Evolutionary conservation across 768 basidiomycete genomes (phyloP).

Genomic region (Kwoniella sp.): DNA sequence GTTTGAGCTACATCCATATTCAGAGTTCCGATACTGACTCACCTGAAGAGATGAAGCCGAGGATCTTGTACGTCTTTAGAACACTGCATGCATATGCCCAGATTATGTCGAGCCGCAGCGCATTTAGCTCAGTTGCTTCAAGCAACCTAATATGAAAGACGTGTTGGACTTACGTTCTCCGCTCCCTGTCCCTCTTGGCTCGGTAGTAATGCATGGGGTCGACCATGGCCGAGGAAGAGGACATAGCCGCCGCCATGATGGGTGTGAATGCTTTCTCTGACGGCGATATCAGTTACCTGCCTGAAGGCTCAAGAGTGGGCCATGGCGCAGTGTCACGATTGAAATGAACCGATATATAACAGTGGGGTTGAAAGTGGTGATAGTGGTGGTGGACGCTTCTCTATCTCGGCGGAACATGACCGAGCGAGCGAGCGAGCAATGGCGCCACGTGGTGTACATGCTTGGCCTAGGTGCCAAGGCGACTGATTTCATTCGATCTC

Average conservation of each 20-base stretch:
- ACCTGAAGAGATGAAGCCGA: constrained; percentile 97
- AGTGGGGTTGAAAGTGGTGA: too few relatives aligned
- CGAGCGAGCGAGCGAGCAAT: neutral
- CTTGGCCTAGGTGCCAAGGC: too few relatives aligned
- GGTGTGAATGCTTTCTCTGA: neutral
- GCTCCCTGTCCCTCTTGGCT: constrained; percentile 70
- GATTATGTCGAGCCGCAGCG: too few relatives aligned
- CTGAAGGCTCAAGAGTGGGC: too few relatives aligned
- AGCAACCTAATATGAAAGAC: too few relatives aligned
- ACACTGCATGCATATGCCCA: constrained; percentile 58
- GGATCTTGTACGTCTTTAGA: constrained; percentile 79
- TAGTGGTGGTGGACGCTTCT: neutral
- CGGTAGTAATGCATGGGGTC: constrained; percentile 89
- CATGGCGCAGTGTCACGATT: too few relatives aligned
- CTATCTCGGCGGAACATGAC: neutral
- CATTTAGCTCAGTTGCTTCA: too few relatives aligned
- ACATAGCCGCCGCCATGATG: constrained; percentile 30
- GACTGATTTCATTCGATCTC: constrained; percentile 16
- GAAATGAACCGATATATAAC: too few relatives aligned
- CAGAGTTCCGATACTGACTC: too few relatives aligned
- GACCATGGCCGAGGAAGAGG: constrained; percentile 21
- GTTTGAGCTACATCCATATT: too few relatives aligned
- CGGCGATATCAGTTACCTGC: too few relatives aligned
- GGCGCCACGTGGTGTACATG: neutral
- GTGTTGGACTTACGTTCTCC: constrained; percentile 59